Percentiles rank a stretch among this genome's conserved stretches.
phyloP scores from a whole-genome alignment of 495 filamentous ascomycete genomes.

The Neurospora hispaniola region DNA sequence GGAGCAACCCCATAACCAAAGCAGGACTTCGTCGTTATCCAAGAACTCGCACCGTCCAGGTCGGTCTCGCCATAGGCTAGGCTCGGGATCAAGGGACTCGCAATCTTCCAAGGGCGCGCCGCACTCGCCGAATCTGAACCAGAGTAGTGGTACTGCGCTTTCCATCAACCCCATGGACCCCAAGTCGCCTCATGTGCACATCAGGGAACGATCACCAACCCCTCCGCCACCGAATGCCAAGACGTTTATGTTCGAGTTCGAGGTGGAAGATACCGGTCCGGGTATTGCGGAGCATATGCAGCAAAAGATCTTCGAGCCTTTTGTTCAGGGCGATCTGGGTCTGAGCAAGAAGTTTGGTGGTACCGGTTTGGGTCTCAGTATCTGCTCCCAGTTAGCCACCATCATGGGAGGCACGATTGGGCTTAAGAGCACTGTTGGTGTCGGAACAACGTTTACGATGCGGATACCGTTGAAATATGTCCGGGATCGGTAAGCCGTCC shows the following conservation, averaged over 20 bases:
- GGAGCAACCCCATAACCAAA: constrained; percentile 26
- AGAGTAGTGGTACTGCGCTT: constrained; percentile 36
- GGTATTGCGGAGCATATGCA: constrained; percentile 75
- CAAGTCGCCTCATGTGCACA: constrained; percentile 37
- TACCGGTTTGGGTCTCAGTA: constrained; percentile 82
- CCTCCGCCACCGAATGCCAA: constrained; percentile 50
- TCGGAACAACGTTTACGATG: constrained; percentile 75
- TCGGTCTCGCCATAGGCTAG: constrained; percentile 31
- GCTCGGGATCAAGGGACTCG: constrained; percentile 40
- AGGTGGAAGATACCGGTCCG: constrained; percentile 81
- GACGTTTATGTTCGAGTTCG: constrained; percentile 66
- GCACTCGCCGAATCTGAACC: constrained; percentile 15
- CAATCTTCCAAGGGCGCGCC: constrained; percentile 29
- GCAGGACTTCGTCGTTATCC: constrained; percentile 41
- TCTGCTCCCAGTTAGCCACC: constrained; percentile 73
- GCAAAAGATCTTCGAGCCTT: constrained; percentile 81
- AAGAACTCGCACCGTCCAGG: constrained; percentile 30
- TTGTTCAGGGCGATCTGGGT: constrained; percentile 82
- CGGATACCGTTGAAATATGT: constrained; percentile 71
- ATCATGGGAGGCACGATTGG: constrained; percentile 73
- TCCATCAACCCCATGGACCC: constrained; percentile 49
- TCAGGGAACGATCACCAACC: constrained; percentile 47
- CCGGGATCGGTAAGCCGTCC: constrained; percentile 45
- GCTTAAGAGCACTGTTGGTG: constrained; percentile 60
- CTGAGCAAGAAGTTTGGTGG: constrained; percentile 85